A percentile compares a stretch with the other conserved stretches of the same genome.
phyloP scores from a whole-genome alignment of 306 rosid genomes.

The Corylus heterophylla region DNA sequence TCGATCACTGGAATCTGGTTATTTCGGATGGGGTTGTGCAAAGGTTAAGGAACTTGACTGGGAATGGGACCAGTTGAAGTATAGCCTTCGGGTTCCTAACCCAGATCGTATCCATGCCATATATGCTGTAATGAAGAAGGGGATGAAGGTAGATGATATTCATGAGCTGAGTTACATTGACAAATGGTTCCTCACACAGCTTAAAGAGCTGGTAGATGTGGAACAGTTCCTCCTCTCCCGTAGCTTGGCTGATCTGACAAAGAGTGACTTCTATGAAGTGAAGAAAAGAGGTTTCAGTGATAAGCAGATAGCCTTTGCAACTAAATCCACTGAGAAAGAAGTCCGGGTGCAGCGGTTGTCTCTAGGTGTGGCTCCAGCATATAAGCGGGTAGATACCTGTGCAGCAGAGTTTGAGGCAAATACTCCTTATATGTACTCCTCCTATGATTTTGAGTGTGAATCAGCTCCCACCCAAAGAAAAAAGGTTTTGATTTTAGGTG shows the following conservation, averaged over 20 bases:
- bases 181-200: constrained; percentile 90
- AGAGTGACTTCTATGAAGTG: constrained; percentile 76
- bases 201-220: constrained; percentile 80
- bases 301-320: constrained; percentile 92
- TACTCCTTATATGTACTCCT: constrained; percentile 98
- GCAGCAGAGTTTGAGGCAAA: constrained; percentile 99
- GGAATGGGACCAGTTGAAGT: constrained; percentile 89
- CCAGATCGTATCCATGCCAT: constrained; percentile 91
- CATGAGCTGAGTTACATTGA: constrained; percentile 80
- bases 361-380: constrained; percentile 74
- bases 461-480: constrained; percentile 79
- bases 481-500: constrained; percentile 95
- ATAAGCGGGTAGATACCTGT: constrained; percentile 94
- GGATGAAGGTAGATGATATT: constrained; percentile 83
- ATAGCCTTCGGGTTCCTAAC: constrained; percentile 86
- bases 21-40: constrained; percentile 88
- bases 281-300: constrained; percentile 97
- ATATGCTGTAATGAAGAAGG: constrained; percentile 95
- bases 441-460: constrained; percentile 96
- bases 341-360: constrained; percentile 67
- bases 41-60: constrained; percentile 72
- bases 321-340: constrained; percentile 76
- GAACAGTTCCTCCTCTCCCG: constrained; percentile 70
- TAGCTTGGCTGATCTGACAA: constrained; percentile 59
- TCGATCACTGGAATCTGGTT: constrained; percentile 86